Conservation (phyloP, 2,329 filamentous ascomycete species). For the Tolypocladium tundrense region DNA sequence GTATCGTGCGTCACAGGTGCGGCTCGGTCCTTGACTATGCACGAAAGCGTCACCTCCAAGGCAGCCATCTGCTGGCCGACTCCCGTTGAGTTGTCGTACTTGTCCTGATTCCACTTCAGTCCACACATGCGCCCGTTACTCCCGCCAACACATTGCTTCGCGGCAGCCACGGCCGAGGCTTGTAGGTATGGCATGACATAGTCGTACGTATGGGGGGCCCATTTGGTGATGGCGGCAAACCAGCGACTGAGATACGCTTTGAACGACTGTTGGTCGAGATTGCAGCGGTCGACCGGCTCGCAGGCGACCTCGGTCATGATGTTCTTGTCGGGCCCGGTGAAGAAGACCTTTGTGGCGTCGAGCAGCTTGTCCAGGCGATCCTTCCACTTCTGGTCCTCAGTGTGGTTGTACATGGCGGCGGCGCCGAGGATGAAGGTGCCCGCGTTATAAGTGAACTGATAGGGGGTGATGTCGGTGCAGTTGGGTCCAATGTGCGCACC, state of each 20-base stretch:
- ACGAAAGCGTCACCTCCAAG: conserved; percentile 53
- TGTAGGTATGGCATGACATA: conserved; percentile 42
- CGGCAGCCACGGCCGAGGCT: conserved; percentile 47
- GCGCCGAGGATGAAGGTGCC: conserved; percentile 56
- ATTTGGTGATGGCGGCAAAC: conserved; percentile 52
- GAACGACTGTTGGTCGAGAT: conserved; percentile 53
- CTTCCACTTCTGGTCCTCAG: conserved; percentile 41
- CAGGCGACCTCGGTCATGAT: conserved; percentile 59
- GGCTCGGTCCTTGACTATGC: conserved; percentile 37
- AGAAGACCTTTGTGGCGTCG: conserved; percentile 42
- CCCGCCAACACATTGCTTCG: conserved; percentile 47
- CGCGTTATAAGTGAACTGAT: conserved; percentile 62
- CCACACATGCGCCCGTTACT: conserved; percentile 48
- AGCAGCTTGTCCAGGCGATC: conserved; percentile 47
- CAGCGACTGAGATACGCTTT: conserved; percentile 53
- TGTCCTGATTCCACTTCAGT: conserved; percentile 44
- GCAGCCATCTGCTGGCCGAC: conserved; percentile 64
- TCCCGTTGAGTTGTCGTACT: conserved; percentile 49
- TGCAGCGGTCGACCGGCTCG: conserved; percentile 50
- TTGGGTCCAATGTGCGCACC: conserved; percentile 47
- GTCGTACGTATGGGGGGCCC: conserved; percentile 48
- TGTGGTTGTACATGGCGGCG: conserved; percentile 60
- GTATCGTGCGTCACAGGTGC: conserved; percentile 36
- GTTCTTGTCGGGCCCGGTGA: conserved; percentile 36
- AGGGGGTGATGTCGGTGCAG: conserved; percentile 46